These are phyloP conservation scores for Dictyostelium purpureum DNA, from an alignment of 78 protist genomes.

Conservation along the genomic window DNA sequence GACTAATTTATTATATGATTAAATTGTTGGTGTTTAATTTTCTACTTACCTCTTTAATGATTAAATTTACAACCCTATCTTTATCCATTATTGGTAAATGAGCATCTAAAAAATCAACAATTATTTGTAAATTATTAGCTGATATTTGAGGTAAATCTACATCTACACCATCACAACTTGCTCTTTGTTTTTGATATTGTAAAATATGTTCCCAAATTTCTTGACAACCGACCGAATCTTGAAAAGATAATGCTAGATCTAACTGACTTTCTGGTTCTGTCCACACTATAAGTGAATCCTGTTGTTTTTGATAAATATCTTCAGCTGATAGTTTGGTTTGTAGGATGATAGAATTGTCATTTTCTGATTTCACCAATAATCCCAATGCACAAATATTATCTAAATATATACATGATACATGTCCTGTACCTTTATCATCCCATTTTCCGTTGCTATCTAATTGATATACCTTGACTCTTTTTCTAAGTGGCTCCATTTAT, in stretches of 20 bases:
- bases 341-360: constrained; percentile 30
- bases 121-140: not conserved
- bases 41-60: constrained; percentile 23
- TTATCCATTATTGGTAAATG: not conserved
- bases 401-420: constrained; percentile 33
- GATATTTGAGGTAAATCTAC: not conserved
- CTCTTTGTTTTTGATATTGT: constrained; percentile 8
- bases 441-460: constrained; percentile 62
- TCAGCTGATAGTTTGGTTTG: constrained; percentile 30
- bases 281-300: constrained; percentile 90
- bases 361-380: constrained; percentile 67
- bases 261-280: constrained; percentile 81
- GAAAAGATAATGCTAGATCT: constrained; percentile 88
- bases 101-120: constrained; percentile 23
- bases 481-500: constrained; percentile 15
- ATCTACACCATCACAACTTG: not conserved
- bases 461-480: constrained; percentile 75
- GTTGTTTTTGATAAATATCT: constrained; percentile 74
- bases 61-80: constrained; percentile 34
- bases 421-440: constrained; percentile 84
- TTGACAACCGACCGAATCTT: constrained; percentile 81
- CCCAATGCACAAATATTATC: constrained; percentile 10
- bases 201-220: constrained; percentile 83
- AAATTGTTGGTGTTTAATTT: not conserved
- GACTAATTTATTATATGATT: not conserved